A percentile compares a stretch with the other conserved stretches of the same genome.
phyloP scores from a whole-genome alignment of 148 eudicot genomes.

The Camellia granthamiana region DNA sequence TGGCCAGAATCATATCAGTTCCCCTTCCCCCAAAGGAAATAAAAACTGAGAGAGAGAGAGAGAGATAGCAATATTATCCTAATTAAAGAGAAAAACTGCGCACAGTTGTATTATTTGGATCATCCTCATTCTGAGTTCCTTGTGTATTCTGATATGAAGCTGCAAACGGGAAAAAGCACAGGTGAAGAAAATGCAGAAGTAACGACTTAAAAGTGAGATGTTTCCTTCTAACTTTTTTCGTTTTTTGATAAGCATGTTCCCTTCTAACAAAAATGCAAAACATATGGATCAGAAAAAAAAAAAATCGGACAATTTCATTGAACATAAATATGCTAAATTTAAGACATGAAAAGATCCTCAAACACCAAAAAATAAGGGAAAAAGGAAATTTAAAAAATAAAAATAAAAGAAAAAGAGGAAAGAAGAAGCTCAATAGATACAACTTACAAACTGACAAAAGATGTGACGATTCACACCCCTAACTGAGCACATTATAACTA shows the following conservation, averaged over 20 bases:
- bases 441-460: background rate
- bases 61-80: too few relatives aligned
- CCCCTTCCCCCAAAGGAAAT: background rate
- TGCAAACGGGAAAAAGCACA: conserved; percentile 34
- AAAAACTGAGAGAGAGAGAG: background rate
- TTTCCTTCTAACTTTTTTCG: background rate
- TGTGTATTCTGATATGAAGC: conserved; percentile 70
- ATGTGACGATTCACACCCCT: background rate
- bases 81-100: conserved; percentile 27
- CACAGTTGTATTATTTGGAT: conserved; percentile 94
- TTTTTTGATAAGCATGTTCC: too few relatives aligned
- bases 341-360: too few relatives aligned
- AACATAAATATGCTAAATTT: too few relatives aligned
- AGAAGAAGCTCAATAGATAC: background rate
- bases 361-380: too few relatives aligned
- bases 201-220: background rate
- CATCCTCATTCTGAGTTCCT: conserved; percentile 78
- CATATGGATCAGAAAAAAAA: too few relatives aligned
- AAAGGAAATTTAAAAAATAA: background rate
- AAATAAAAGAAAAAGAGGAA: background rate
- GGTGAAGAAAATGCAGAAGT: too few relatives aligned
- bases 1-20: conserved; percentile 13
- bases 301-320: too few relatives aligned
- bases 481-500: background rate
- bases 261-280: too few relatives aligned